phyloP scores from a whole-genome alignment of 306 rosid genomes.

The Cyamopsis tetragonoloba region DNA sequence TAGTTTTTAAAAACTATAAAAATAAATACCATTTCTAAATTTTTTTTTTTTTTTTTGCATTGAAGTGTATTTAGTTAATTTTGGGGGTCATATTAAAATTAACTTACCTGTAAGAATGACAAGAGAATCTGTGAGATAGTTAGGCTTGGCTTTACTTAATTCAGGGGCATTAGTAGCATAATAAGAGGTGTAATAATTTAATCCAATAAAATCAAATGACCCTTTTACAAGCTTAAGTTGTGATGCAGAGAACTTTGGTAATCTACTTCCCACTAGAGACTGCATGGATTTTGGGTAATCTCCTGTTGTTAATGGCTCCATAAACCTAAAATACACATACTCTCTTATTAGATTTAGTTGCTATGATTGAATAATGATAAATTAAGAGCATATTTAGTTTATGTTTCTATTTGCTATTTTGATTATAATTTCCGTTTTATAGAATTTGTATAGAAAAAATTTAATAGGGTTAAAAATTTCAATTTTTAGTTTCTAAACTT shows the following conservation, averaged over 20 bases:
- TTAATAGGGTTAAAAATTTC: too few species aligned
- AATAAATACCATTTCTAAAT: too few species aligned
- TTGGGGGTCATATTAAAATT: background rate
- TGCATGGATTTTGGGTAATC: slow-evolving; percentile 27
- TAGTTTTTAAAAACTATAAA: too few species aligned
- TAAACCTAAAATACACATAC: slow-evolving; percentile 14
- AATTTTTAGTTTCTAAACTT: too few species aligned
- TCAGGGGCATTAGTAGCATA: slow-evolving; percentile 25
- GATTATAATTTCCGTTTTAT: too few species aligned
- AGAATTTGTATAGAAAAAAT: too few species aligned
- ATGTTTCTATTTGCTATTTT: too few species aligned
- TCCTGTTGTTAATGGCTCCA: slow-evolving; percentile 27
- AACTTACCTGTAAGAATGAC: background rate
- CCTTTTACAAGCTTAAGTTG: slow-evolving; percentile 13
- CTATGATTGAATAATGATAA: background rate
- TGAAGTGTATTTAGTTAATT: background rate
- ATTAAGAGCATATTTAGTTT: too few species aligned
- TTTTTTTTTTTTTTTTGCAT: background rate
- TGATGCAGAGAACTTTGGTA: slow-evolving; percentile 23
- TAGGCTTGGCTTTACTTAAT: slow-evolving; percentile 9
- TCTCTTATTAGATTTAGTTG: background rate
- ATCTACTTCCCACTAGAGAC: slow-evolving; percentile 17
- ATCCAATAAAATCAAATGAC: slow-evolving; percentile 31
- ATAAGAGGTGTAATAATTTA: slow-evolving; percentile 26
- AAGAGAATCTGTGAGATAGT: slow-evolving; percentile 30